A percentile compares a stretch with the other conserved stretches of the same genome.
Conservation (phyloP, 164 flowering plant species). For the Hamamelis virginiana region DNA sequence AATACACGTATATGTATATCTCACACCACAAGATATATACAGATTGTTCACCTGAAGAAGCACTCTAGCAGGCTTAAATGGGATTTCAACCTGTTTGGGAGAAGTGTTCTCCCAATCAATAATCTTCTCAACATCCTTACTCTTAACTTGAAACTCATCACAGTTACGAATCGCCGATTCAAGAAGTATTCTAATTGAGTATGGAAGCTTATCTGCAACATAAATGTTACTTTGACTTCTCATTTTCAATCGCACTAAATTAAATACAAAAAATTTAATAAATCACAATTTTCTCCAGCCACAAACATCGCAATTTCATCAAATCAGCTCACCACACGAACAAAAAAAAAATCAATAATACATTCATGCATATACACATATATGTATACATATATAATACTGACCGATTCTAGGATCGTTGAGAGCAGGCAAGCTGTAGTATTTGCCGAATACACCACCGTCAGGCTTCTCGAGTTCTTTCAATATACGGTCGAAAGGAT, state of each 20-base stretch:
- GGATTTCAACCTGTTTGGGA: constrained; percentile 91
- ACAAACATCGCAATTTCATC: not conserved
- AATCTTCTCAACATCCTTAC: constrained; percentile 90
- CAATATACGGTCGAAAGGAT: constrained; percentile 13
- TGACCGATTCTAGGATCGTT: constrained; percentile 19
- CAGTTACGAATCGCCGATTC: constrained; percentile 96
- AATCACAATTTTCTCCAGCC: not conserved
- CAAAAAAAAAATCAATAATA: too few relatives aligned
- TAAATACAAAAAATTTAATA: not conserved
- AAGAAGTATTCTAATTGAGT: constrained; percentile 78
- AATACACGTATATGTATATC: not conserved
- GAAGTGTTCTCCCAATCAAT: constrained; percentile 93
- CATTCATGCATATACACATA: not conserved
- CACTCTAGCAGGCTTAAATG: constrained; percentile 98
- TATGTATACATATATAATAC: not conserved
- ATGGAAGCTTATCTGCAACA: constrained; percentile 76
- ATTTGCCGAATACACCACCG: constrained; percentile 19
- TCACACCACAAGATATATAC: not conserved
- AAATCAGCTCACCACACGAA: too few relatives aligned
- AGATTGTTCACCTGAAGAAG: constrained; percentile 63
- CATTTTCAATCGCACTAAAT: not conserved
- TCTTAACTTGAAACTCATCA: constrained; percentile 87
- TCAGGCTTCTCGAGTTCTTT: constrained; percentile 19
- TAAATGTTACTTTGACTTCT: not conserved
- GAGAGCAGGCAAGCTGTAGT: constrained; percentile 18